Conservation (phyloP, 768 basidiomycete species). For the Kwoniella newhampshirensis region DNA sequence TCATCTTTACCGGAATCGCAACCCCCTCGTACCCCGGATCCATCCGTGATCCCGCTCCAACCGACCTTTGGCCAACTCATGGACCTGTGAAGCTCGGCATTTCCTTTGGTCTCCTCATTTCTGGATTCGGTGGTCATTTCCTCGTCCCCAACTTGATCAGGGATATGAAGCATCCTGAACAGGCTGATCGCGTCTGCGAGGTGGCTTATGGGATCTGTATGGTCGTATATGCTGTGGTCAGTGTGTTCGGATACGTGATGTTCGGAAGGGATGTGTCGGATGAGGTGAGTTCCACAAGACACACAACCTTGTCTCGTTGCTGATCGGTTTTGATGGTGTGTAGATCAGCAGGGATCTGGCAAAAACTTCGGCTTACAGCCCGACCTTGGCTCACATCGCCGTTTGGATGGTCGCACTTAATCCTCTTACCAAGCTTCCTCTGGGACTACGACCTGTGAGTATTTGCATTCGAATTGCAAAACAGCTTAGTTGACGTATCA, state of each 20-base stretch:
- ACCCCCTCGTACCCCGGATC: constrained; percentile 43
- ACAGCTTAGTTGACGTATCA: neutral
- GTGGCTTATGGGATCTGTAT: constrained; percentile 46
- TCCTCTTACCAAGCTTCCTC: constrained; percentile 48
- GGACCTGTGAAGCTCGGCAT: constrained; percentile 41
- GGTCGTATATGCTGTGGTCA: constrained; percentile 39
- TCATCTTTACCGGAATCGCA: constrained; percentile 44
- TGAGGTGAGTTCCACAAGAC: constrained; percentile 37
- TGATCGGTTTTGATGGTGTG: neutral
- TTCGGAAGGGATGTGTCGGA: constrained; percentile 49
- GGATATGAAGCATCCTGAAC: constrained; percentile 48
- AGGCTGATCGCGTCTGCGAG: constrained; percentile 42
- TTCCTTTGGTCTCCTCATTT: constrained; percentile 42
- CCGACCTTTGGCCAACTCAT: constrained; percentile 45
- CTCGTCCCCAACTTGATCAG: constrained; percentile 45
- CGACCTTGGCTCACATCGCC: constrained; percentile 42
- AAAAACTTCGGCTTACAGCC: constrained; percentile 44
- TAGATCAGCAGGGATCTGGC: constrained; percentile 50
- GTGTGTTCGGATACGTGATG: constrained; percentile 49
- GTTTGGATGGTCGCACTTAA: constrained; percentile 49
- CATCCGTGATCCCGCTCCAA: constrained; percentile 42
- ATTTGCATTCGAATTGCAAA: neutral
- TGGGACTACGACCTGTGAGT: constrained; percentile 46
- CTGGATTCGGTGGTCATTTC: constrained; percentile 49
- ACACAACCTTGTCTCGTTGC: neutral